These are phyloP conservation scores for Amoeboaphelidium occidentale DNA, from an alignment of 371 early-diverging fungal species.

Conservation along the genomic window DNA sequence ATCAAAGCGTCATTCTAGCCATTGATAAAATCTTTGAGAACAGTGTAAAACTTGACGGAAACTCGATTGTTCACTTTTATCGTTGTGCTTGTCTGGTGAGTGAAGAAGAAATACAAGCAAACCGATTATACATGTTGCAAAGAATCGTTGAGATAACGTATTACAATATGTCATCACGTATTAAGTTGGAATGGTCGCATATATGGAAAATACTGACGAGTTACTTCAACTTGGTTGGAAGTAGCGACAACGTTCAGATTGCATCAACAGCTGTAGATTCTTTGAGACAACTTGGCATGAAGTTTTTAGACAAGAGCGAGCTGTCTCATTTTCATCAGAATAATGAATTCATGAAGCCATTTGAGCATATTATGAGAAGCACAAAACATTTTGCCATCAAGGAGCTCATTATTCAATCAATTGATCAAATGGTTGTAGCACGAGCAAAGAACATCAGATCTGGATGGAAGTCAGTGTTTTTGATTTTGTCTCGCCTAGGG, in stretches of 20 bases:
- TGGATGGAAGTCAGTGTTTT: slow-evolving; percentile 49
- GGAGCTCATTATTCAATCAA: slow-evolving; percentile 26
- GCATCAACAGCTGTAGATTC: slow-evolving; percentile 42
- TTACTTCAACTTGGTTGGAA: slow-evolving; percentile 33
- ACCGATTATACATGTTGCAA: slow-evolving; percentile 20
- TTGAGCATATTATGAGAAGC: slow-evolving; percentile 37
- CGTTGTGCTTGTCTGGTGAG: slow-evolving; percentile 19
- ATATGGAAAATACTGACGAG: slow-evolving; percentile 38
- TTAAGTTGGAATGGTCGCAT: slow-evolving; percentile 44
- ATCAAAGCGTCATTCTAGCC: slow-evolving; percentile 11
- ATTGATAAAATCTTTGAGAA: slow-evolving; percentile 24
- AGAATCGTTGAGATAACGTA: slow-evolving; percentile 27
- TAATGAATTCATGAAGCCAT: slow-evolving; percentile 35
- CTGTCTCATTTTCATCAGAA: slow-evolving; percentile 38
- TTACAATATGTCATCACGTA: slow-evolving; percentile 27
- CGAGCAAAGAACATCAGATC: slow-evolving; percentile 23
- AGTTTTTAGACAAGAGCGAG: slow-evolving; percentile 45
- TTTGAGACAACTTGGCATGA: slow-evolving; percentile 36
- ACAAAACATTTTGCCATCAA: slow-evolving; percentile 21
- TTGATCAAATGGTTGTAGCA: slow-evolving; percentile 17
- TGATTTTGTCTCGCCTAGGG: slow-evolving; percentile 21
- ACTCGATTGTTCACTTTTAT: slow-evolving; percentile 24
- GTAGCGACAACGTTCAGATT: slow-evolving; percentile 22
- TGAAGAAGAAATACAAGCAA: slow-evolving; percentile 12
- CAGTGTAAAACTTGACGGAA: slow-evolving; percentile 16